phyloP scores from a whole-genome alignment of 106 monocot species.

The Vanilla planifolia region DNA sequence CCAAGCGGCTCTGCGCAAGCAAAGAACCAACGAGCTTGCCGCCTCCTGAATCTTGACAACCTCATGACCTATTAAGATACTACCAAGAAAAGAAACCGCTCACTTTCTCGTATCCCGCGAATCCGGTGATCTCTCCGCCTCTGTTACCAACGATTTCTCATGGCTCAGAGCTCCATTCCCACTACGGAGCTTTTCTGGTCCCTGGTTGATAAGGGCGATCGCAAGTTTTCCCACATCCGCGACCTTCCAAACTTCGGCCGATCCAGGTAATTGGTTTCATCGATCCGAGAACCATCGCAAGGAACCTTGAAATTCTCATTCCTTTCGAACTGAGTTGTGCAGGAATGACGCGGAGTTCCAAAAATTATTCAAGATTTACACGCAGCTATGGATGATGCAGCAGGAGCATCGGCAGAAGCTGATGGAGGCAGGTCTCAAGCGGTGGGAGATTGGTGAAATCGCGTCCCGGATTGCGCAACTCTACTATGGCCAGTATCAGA shows the following conservation, averaged over 20 bases:
- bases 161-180: constrained; percentile 17
- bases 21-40: no score
- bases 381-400: constrained; percentile 72
- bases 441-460: constrained; percentile 82
- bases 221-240: constrained; percentile 59
- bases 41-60: no score
- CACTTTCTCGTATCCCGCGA: background rate
- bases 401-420: constrained; percentile 64
- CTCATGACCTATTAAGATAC: no score
- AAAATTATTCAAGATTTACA: constrained; percentile 71
- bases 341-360: constrained; percentile 56
- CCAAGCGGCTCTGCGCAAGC: no score
- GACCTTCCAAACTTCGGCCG: constrained; percentile 52
- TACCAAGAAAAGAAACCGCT: no score
- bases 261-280: constrained; percentile 20
- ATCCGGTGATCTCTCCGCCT: background rate
- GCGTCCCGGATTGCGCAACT: constrained; percentile 72
- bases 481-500: constrained; percentile 59
- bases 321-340: background rate
- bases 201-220: constrained; percentile 66
- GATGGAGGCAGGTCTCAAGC: constrained; percentile 48
- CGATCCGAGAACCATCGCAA: background rate
- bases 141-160: background rate
- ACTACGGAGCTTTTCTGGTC: constrained; percentile 63
- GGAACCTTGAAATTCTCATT: background rate